Conservation (phyloP, 2,329 filamentous ascomycete species). For the Arthrobotrys iridis region DNA sequence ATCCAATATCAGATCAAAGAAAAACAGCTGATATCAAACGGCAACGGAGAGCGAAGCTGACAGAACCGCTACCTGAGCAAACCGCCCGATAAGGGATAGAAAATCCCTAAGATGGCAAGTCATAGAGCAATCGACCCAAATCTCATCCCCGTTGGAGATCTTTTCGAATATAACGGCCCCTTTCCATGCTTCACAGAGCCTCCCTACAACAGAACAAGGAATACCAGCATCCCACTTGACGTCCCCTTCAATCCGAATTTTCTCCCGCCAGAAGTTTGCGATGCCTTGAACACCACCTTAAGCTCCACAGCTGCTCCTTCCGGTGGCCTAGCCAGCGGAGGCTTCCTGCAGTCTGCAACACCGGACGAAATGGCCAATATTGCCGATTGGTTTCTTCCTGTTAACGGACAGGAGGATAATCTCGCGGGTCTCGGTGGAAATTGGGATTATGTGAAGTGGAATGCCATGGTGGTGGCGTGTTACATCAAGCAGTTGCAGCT, state of each 20-base stretch:
- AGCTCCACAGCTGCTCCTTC: slow-evolving; percentile 1
- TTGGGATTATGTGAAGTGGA: slow-evolving; percentile 50
- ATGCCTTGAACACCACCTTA: slow-evolving; percentile 10
- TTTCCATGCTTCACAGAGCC: neutral
- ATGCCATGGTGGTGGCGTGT: slow-evolving; percentile 32
- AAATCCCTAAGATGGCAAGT: slow-evolving; percentile 1
- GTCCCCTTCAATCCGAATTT: slow-evolving; percentile 19
- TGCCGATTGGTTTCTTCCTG: slow-evolving; percentile 24
- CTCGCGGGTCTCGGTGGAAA: slow-evolving; percentile 35
- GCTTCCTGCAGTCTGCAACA: neutral
- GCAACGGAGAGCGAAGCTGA: no score
- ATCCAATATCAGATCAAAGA: no score
- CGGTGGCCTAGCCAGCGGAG: neutral
- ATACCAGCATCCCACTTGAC: slow-evolving; percentile 16
- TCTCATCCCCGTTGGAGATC: neutral
- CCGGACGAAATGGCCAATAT: neutral
- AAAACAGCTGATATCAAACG: no score
- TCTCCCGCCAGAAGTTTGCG: slow-evolving; percentile 7
- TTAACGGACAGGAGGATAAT: slow-evolving; percentile 48
- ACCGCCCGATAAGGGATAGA: neutral
- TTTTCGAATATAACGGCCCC: slow-evolving; percentile 32
- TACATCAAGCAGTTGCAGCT: slow-evolving; percentile 31
- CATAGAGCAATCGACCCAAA: neutral
- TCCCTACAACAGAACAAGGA: slow-evolving; percentile 17
- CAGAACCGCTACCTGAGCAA: neutral